Evolutionary conservation across 2,329 filamentous ascomycete species (phyloP), one percentile per base, ranked within the genome.

Genomic region (Sporothrix dimorphospora): DNA sequence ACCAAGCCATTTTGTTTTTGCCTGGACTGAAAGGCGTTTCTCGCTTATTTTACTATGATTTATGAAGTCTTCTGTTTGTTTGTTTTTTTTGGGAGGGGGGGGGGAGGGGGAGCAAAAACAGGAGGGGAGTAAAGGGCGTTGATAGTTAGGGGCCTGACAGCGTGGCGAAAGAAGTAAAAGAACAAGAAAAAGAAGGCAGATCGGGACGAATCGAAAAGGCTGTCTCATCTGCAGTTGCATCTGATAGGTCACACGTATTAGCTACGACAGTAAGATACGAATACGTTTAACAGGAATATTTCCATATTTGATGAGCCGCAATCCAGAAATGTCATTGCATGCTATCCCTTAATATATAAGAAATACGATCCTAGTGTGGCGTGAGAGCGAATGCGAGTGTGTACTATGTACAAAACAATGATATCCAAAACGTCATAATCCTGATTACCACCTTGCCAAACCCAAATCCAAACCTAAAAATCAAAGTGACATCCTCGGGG

Each of bases 401-500:
- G 42, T 63, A 55, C 27, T 70, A 51, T 63, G 21, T 70, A 63
- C 69, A 63, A 21, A 21, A 47, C 11, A 66, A 6, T 38, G 19
- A 51, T 51, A 67, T 21, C 65, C 65, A 38, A 49, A 67, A 30
- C 19, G 40, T 49, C 42, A 19, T 49, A 49, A 47, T 34, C 40
- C 63, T 21, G n/a, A 49, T 65, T 27, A 65, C 59, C 38, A 66
- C 45, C 27, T 40, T 67, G 45, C 40, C 42, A 19, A 19, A 30
- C 14, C 42, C 12, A 21, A 21, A 51, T 4, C 45, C 45, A 67
- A 67, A 34, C 19, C 24, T 16, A 21, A 67, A 21, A 69, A 69
- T 24, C 34, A 67, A 42, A 24, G 16, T 57, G 51, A 14, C 68
- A 61, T 59, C 45, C 69, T 71, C 57, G 69, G 57, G 69, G 45